These are phyloP conservation scores for Xanthoconium separans DNA, from an alignment of 1,284 basidiomycete species.

Conservation along the genomic window DNA sequence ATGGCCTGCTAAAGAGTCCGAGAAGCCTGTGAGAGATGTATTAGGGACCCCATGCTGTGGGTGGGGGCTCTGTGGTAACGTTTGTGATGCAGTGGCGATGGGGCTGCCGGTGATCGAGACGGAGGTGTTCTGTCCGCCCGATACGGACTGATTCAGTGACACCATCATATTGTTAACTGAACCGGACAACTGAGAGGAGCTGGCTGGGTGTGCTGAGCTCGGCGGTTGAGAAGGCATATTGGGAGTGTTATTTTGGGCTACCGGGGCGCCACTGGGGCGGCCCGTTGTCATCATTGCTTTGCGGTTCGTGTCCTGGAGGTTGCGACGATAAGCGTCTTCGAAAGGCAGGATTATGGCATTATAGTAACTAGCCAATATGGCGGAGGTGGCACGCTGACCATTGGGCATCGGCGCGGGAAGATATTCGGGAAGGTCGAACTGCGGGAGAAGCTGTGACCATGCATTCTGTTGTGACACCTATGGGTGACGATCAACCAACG, in stretches of 20 bases:
- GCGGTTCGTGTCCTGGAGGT: conserved; percentile 48
- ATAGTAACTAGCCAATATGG: conserved; percentile 57
- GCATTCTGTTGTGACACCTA: conserved; percentile 42
- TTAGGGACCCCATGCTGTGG: conserved; percentile 33
- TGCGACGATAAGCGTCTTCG: conserved; percentile 65
- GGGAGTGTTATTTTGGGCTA: conserved; percentile 16
- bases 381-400: conserved; percentile 48
- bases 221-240: conserved; percentile 16
- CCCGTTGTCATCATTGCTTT: conserved; percentile 44
- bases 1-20: conserved; percentile 26
- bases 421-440: conserved; percentile 66
- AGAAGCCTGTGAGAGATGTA: conserved; percentile 27
- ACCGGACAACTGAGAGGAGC: conserved; percentile 24
- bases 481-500: conserved; percentile 3
- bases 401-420: conserved; percentile 44
- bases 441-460: conserved; percentile 51
- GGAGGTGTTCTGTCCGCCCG: conserved; percentile 19
- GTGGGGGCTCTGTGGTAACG: conserved; percentile 40
- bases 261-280: conserved; percentile 22
- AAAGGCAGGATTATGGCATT: conserved; percentile 61
- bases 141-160: conserved; percentile 29
- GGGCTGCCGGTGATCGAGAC: conserved; percentile 25
- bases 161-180: conserved; percentile 29
- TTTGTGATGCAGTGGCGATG: conserved; percentile 35
- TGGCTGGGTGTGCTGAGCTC: conserved; percentile 9